Base-by-base conservation (phyloP, 169 alveolate genomes). In the Eimeria nieschulzi region DNA sequence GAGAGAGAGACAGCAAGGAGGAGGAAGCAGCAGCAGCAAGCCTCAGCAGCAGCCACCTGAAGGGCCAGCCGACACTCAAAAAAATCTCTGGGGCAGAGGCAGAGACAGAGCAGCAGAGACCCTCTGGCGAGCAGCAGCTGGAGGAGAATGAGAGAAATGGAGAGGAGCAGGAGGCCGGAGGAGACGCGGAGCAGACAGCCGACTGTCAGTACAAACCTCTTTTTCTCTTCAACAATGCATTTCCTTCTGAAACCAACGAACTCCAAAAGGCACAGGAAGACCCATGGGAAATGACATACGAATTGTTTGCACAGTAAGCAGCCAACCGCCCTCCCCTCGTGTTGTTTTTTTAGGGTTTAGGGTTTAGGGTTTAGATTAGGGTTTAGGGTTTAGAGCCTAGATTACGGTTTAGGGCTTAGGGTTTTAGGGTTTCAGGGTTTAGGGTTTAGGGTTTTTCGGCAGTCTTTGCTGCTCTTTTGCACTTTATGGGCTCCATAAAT, bases 271-370 rank as follows among this genome's bases (percentile, higher is more conserved):
- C 15, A 61, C 70, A 2, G 70, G 70, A 19, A 23, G 39, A 68
- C 54, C 78, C 78, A 5, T 68, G 78, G 78, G 78, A 68, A 23
- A 25, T 68, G 78, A 9, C 78, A 0, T 68, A 68, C 78, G 78
- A 68, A 68, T 0, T 19, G 78, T 68, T 68, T 68, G 78, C 39
- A 2, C 78, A 25, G 78, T 68, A 25, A 68, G 78, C 78, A 10
- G 46, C 6, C 46, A 0, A 33, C 46, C 39, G 1, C 46, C 39
- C 39, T 68, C n/a, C n/a, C 23, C 70, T 61, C n/a, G 70, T 61
- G 23, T 61, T 19, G 15, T 61, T 56, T 56, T 56, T 56, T 61
- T 61, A 19, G n/a, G n/a, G 15, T 61, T 15, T 15, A 15, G 70
- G 23, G n/a, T 61, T 61, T 61, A 61, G 23, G 70, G 15, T 61